Evolutionary conservation across 2,329 filamentous ascomycete species (phyloP), one percentile per base, ranked within the genome.

Genomic region (Corinectria fuckeliana): DNA sequence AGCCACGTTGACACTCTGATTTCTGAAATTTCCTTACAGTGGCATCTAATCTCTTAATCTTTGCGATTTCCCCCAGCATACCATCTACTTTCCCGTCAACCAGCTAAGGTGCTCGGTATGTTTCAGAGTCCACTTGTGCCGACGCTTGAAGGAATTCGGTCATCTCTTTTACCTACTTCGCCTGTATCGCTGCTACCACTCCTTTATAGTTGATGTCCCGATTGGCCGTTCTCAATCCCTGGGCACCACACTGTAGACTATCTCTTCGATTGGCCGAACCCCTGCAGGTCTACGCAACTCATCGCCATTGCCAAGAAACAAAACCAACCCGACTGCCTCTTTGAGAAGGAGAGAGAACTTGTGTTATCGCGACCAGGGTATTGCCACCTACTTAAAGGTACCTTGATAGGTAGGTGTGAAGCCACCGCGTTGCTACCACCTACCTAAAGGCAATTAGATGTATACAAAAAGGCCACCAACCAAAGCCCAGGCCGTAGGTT

Each of bases 331-430:
- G 16, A 25, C 42, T 51, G 48, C 54, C 48, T 28, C 23, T 51
- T 57, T 47, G 7, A 57, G 54, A 57, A 57, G 48, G 48, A 50
- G 39, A 45, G 2, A 18, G 39, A 3, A 23, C 13, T n/a, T 42
- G 36, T 50, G 28, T 47, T 57, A 51, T 57, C 54, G 41, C 34
- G 18, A 57, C 55, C 21, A 39, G 30, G 45, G 32, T 14, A 38
- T 25, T 51, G 50, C 47, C 48, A 57, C 55, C 55, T 57, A 30
- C 55, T 48, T 28, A 57, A 57, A 47, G 36, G 28, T 21, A 44
- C 18, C 47, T 28, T 13, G 18, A 56, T 42, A 18, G 11, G 21
- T 16, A 20, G 23, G 23, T 18, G 50, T 56, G 54, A 56, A 56
- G 47, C 47, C 54, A 56, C 54, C 26, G 8, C 8, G 18, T 10